These are phyloP conservation scores for Gleditsia sinensis DNA, from an alignment of 306 rosid genomes.

Conservation along the genomic window DNA sequence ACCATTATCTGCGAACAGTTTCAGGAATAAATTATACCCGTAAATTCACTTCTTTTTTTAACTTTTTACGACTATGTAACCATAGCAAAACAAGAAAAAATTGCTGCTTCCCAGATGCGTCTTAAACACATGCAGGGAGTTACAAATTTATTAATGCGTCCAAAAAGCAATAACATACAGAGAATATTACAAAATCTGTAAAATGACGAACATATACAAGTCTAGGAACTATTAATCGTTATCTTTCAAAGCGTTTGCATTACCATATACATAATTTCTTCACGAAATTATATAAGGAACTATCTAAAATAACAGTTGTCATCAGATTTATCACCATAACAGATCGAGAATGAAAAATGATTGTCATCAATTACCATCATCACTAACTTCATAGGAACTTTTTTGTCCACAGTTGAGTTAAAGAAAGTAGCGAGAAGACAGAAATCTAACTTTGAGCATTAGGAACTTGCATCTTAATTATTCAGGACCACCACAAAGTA, in stretches of 20 bases:
- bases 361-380: neutral
- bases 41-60: neutral
- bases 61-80: neutral
- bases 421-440: no score
- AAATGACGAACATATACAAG: neutral
- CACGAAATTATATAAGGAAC: neutral
- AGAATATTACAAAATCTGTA: neutral
- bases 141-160: neutral
- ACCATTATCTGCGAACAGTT: neutral
- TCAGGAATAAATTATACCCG: neutral
- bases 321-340: neutral
- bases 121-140: neutral
- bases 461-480: neutral
- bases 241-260: neutral
- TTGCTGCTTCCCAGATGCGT: neutral
- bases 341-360: slow-evolving; percentile 8
- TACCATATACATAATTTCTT: neutral
- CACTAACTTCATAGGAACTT: no score
- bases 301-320: neutral
- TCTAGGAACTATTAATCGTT: neutral
- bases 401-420: no score
- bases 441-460: neutral
- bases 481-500: slow-evolving; percentile 1
- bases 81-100: neutral
- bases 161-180: no score